A percentile compares a stretch with the other conserved stretches of the same genome.
phyloP scores from a whole-genome alignment of 1,284 basidiomycete species.

The Lignosus rhinocerotis region DNA sequence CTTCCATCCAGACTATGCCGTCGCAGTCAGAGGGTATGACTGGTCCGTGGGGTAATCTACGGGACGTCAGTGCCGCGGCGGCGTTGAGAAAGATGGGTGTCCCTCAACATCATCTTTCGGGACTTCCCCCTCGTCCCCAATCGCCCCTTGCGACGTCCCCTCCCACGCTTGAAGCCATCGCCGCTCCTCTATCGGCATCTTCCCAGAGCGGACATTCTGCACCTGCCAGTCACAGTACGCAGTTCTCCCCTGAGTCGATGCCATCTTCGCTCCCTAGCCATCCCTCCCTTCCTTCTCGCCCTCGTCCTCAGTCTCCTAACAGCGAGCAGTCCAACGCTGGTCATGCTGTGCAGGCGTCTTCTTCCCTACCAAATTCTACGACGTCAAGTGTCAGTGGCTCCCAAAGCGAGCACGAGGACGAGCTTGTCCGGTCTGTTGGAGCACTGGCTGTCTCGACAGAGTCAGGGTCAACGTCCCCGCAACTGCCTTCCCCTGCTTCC shows the following conservation, averaged over 20 bases:
- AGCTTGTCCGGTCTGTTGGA: slow-evolving; percentile 44
- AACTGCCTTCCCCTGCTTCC: slow-evolving; percentile 46
- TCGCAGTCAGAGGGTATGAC: slow-evolving; percentile 22
- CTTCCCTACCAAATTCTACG: slow-evolving; percentile 36
- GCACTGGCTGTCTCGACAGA: slow-evolving; percentile 54
- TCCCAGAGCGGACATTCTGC: slow-evolving; percentile 26
- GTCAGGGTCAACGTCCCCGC: slow-evolving; percentile 45
- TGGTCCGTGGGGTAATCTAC: slow-evolving; percentile 31
- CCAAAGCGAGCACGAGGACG: slow-evolving; percentile 40
- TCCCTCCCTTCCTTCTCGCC: slow-evolving; percentile 35
- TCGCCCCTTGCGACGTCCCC: slow-evolving; percentile 29
- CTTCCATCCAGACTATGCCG: slow-evolving; percentile 20
- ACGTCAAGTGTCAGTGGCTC: slow-evolving; percentile 41
- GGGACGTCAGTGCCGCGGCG: slow-evolving; percentile 31
- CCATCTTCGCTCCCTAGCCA: slow-evolving; percentile 31
- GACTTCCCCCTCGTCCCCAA: slow-evolving; percentile 27
- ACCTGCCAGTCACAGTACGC: slow-evolving; percentile 26
- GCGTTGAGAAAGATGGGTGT: slow-evolving; percentile 33
- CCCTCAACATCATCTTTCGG: slow-evolving; percentile 24
- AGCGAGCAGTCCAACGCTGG: slow-evolving; percentile 21
- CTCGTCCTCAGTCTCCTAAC: slow-evolving; percentile 35
- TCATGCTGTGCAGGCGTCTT: neutral
- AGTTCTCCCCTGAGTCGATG: slow-evolving; percentile 36
- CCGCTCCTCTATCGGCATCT: slow-evolving; percentile 10
- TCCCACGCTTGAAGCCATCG: slow-evolving; percentile 20